These are phyloP conservation scores for Aspergillus sojae DNA, from an alignment of 2,329 filamentous ascomycete species.

Conservation along the genomic window DNA sequence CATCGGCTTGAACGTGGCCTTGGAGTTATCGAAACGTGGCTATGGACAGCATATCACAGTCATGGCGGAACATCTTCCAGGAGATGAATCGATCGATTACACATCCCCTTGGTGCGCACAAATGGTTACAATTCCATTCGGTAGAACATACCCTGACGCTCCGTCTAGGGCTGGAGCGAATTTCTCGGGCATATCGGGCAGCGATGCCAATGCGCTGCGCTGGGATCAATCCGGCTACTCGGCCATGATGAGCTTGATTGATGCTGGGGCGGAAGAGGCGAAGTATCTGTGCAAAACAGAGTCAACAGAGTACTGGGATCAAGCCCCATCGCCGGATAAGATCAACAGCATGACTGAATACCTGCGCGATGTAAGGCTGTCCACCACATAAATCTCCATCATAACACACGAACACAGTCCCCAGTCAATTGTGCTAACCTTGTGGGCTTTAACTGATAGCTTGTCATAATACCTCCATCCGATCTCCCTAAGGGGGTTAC, in stretches of 20 bases:
- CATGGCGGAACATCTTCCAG: constrained; percentile 46
- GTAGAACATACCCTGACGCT: background rate
- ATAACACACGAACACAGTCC: background rate
- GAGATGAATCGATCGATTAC: constrained; percentile 43
- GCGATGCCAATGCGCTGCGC: constrained; percentile 44
- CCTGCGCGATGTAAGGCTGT: constrained; percentile 29
- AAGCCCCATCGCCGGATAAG: constrained; percentile 42
- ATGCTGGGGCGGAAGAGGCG: constrained; percentile 31
- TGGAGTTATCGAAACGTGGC: constrained; percentile 12
- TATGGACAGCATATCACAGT: constrained; percentile 32
- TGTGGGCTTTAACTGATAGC: background rate
- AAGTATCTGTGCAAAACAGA: constrained; percentile 42
- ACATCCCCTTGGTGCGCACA: constrained; percentile 44
- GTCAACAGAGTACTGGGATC: constrained; percentile 48
- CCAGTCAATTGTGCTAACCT: background rate
- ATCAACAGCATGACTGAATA: constrained; percentile 46
- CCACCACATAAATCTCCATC: background rate
- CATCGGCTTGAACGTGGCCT: constrained; percentile 14
- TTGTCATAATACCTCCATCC: background rate
- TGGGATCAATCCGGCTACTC: constrained; percentile 47
- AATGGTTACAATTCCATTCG: background rate
- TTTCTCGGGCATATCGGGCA: constrained; percentile 50
- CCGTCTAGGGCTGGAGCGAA: constrained; percentile 45
- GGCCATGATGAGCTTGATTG: constrained; percentile 38
- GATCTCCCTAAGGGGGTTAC: constrained; percentile 30